phyloP scores from a whole-genome alignment of 2,329 filamentous ascomycete genomes.

The Didymella segeticola region DNA sequence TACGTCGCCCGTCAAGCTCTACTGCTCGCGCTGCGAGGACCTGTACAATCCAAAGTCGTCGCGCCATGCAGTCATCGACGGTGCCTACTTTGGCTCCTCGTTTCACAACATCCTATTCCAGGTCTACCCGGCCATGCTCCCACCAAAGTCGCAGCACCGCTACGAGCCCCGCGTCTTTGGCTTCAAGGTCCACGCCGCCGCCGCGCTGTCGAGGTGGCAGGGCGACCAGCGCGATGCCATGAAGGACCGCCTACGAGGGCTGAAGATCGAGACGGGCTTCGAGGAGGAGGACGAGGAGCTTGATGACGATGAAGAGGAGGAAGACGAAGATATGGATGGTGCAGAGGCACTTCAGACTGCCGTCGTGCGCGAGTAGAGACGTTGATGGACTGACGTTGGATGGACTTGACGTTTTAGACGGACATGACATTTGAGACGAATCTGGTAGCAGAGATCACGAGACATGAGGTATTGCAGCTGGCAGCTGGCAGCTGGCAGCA shows the following conservation, averaged over 20 bases:
- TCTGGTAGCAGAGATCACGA: neutral
- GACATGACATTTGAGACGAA: neutral
- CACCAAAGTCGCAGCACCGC: conserved; percentile 81
- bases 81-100: conserved; percentile 95
- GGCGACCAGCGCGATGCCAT: conserved; percentile 80
- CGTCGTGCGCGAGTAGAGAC: conserved; percentile 18
- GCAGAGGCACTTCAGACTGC: conserved; percentile 38
- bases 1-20: conserved; percentile 91
- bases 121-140: conserved; percentile 90
- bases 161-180: conserved; percentile 93
- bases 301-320: conserved; percentile 63
- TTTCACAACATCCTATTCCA: conserved; percentile 99
- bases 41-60: conserved; percentile 99
- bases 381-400: too few relatives aligned
- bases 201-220: conserved; percentile 91
- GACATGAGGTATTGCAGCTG: too few relatives aligned
- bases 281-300: conserved; percentile 69
- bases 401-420: neutral
- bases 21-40: conserved; percentile 96
- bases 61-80: conserved; percentile 92
- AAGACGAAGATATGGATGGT: conserved; percentile 52
- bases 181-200: conserved; percentile 91
- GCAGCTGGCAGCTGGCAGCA: too few relatives aligned
- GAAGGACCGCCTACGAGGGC: conserved; percentile 75
- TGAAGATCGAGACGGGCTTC: conserved; percentile 77